phyloP scores from a whole-genome alignment of 108 stramenopile genomes.

The Aurantiochytrium sp. region DNA sequence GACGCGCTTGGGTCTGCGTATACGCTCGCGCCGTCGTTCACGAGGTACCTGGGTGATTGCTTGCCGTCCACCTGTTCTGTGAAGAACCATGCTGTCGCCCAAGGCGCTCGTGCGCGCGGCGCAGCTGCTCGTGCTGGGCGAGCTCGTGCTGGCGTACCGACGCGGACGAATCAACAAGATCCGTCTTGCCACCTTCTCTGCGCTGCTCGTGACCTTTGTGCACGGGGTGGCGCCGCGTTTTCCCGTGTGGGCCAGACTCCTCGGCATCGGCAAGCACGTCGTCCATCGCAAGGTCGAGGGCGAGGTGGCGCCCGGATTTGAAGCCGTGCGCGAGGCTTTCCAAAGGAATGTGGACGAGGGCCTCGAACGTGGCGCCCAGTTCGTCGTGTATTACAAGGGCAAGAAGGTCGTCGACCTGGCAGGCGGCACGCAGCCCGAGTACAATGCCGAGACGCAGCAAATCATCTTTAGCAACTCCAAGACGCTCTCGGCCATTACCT shows the following conservation, averaged over 20 bases:
- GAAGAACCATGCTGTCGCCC: too few species aligned
- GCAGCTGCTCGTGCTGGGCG: too few species aligned
- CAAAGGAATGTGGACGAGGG: neutral
- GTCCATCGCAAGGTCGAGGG: neutral
- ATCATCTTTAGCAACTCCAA: neutral
- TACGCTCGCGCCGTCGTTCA: too few species aligned
- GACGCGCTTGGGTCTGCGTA: too few species aligned
- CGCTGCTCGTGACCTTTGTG: neutral
- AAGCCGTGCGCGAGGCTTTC: neutral
- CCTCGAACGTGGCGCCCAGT: neutral
- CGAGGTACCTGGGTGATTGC: too few species aligned
- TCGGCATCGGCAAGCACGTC: neutral
- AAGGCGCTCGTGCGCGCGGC: too few species aligned
- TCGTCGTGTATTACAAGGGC: neutral
- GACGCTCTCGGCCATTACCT: neutral
- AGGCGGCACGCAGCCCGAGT: neutral
- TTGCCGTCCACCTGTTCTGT: too few species aligned
- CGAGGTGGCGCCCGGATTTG: neutral
- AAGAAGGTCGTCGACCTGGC: neutral
- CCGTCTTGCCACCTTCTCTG: neutral
- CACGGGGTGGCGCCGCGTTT: neutral
- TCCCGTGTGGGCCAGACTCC: neutral
- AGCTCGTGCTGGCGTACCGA: too few species aligned
- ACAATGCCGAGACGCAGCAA: neutral
- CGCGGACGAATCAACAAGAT: neutral